Percentiles rank a stretch among this genome's conserved stretches.
Evolutionary conservation across 2,329 filamentous ascomycete species (phyloP).

Genomic region (Arthroderma uncinatum): DNA sequence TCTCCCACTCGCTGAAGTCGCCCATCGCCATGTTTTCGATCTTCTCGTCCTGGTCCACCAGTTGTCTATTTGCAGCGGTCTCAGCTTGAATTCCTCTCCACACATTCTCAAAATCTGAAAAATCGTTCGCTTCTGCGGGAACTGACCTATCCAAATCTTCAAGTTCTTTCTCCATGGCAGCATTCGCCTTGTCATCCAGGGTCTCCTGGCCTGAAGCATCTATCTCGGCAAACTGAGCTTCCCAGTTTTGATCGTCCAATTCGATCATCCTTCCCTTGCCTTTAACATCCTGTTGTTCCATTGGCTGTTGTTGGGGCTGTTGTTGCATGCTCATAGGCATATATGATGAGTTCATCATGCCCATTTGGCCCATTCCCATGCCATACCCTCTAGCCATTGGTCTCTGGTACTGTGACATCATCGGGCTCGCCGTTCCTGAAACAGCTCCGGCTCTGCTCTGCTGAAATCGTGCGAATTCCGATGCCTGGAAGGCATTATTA

Average conservation of each 20-base stretch:
- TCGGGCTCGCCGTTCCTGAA: slow-evolving; percentile 51
- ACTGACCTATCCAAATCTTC: slow-evolving; percentile 81
- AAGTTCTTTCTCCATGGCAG: slow-evolving; percentile 72
- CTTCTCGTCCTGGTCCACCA: slow-evolving; percentile 54
- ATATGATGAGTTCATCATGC: slow-evolving; percentile 46
- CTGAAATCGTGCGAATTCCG: slow-evolving; percentile 81
- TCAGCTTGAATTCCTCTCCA: slow-evolving; percentile 40
- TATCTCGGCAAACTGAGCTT: slow-evolving; percentile 87
- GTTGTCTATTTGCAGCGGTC: slow-evolving; percentile 39
- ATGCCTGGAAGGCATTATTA: slow-evolving; percentile 56
- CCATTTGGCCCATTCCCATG: slow-evolving; percentile 24
- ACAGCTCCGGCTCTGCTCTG: slow-evolving; percentile 49
- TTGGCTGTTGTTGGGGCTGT: slow-evolving; percentile 23
- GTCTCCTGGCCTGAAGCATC: slow-evolving; percentile 47
- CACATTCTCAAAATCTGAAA: slow-evolving; percentile 80
- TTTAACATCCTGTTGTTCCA: slow-evolving; percentile 54
- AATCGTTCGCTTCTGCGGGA: slow-evolving; percentile 50
- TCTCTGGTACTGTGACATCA: slow-evolving; percentile 9
- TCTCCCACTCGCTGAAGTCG: slow-evolving; percentile 70
- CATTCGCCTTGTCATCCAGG: slow-evolving; percentile 53
- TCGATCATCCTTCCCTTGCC: slow-evolving; percentile 76
- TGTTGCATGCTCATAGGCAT: slow-evolving; percentile 41
- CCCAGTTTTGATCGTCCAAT: slow-evolving; percentile 88
- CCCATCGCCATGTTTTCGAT: slow-evolving; percentile 47
- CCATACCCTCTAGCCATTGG: slow-evolving; percentile 29